Base-by-base conservation (phyloP, 495 filamentous ascomycete genomes). In the Hyaloscypha bicolor region DNA sequence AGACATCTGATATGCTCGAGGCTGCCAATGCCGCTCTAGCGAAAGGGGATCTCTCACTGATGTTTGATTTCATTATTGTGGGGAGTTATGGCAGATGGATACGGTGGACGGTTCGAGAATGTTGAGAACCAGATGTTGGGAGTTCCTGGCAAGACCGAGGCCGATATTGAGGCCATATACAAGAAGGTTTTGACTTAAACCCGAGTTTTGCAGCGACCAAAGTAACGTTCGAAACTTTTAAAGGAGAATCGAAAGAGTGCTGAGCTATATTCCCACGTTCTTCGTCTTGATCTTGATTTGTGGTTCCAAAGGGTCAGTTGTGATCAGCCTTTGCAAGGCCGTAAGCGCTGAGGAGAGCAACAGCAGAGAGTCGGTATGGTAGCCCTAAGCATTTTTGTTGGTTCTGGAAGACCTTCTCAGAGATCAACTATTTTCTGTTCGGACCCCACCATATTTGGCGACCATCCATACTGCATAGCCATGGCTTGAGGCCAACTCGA, bases 81-180 rank as follows among this genome's bases (percentile, higher is more conserved):
- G 63, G 63, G 74, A 25, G 63, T 68, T 6, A 73, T 80, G 65
- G 83, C 73, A 63, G 82, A 84, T 25, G 83, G 78, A 21, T 82
- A 76, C 64, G 79, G 79, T 9, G 58, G 65, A 3, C 62, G 69
- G 5, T 78, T 76, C 33, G 63, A 72, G 12, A 65, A 53, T 60
- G 19, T 68, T 57, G 72, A 76, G 29, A 84, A 84, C 70, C 74
- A 77, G 35, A 57, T 80, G 32, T 68, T 84, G 21, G 82, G 79
- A 12, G 60, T 82, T 32, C 68, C 71, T 67, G 31, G 55, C 19
- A 59, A 79, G 64, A 75, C 68, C 22, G 70, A 76, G n/a, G 69
- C 25, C 4, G 74, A 64, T 22, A 16, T 78, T 11, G 76, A 75
- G 63, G 71, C 45, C 4, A n/a, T 71, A 52, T 55, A 74, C 45